phyloP scores from a whole-genome alignment of 2,329 filamentous ascomycete species.

The Cordyceps cicadae region DNA sequence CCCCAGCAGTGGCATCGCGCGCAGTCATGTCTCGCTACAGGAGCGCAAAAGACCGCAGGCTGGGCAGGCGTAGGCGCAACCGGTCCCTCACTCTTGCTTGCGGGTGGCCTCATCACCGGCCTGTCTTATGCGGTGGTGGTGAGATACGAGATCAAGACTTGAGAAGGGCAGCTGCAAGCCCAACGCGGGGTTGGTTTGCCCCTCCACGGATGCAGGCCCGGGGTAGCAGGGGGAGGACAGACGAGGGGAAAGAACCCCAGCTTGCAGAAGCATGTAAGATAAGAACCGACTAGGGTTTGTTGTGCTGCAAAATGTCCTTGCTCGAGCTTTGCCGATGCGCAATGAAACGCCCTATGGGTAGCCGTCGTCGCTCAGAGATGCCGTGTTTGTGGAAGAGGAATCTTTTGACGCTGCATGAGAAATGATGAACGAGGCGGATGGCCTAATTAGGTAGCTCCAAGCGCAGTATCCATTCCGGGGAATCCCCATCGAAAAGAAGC shows the following conservation, averaged over 20 bases:
- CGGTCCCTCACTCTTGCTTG: background rate
- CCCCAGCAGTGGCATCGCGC: background rate
- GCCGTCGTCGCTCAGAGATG: conserved; percentile 3
- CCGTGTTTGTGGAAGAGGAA: conserved; percentile 5
- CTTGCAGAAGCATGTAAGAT: too few relatives aligned
- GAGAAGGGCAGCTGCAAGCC: conserved; percentile 5
- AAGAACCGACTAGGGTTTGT: too few relatives aligned
- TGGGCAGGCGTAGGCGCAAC: background rate
- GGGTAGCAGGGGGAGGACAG: background rate
- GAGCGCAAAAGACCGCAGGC: background rate
- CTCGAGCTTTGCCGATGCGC: background rate
- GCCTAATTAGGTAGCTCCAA: conserved; percentile 5
- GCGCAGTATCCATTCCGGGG: background rate
- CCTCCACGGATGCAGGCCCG: background rate
- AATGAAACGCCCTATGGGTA: background rate
- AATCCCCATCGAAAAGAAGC: background rate
- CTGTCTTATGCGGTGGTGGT: background rate
- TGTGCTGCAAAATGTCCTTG: background rate
- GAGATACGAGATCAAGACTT: background rate
- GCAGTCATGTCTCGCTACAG: background rate
- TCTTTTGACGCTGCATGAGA: background rate
- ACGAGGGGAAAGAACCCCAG: background rate
- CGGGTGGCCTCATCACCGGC: background rate
- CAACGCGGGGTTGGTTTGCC: background rate
- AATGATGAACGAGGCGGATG: background rate